Percentiles rank a stretch among this genome's conserved stretches.
phyloP scores from a whole-genome alignment of 2,329 filamentous ascomycete genomes.

The Pseudogymnoascus sp. region DNA sequence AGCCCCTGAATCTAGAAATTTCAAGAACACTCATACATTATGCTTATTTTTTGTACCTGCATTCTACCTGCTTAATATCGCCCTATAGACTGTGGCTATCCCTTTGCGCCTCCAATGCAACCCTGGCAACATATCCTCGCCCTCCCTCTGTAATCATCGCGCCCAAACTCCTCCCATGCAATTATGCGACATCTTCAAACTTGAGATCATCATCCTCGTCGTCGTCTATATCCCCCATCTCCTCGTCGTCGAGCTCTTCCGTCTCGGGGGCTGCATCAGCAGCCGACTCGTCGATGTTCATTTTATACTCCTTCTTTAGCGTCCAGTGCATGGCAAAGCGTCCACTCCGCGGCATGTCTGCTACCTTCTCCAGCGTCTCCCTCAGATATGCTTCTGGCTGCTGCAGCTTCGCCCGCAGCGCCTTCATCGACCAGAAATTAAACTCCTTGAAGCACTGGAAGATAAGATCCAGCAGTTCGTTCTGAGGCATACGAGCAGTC shows the following conservation, averaged over 20 bases:
- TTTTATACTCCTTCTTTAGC: slow-evolving; percentile 61
- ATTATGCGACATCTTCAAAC: slow-evolving; percentile 62
- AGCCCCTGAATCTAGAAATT: slow-evolving; percentile 12
- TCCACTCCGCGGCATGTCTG: slow-evolving; percentile 72
- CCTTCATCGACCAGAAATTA: slow-evolving; percentile 90
- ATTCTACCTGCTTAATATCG: background rate
- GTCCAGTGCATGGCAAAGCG: slow-evolving; percentile 81
- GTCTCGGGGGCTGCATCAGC: slow-evolving; percentile 35
- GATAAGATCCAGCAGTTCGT: slow-evolving; percentile 78
- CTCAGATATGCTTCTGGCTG: slow-evolving; percentile 94
- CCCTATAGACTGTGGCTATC: background rate
- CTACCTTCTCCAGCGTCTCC: slow-evolving; percentile 73
- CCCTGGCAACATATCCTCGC: slow-evolving; percentile 7
- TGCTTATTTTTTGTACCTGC: slow-evolving; percentile 5
- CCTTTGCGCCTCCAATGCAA: slow-evolving; percentile 5
- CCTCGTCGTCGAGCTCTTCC: slow-evolving; percentile 36
- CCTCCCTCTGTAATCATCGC: background rate
- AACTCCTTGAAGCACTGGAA: slow-evolving; percentile 77
- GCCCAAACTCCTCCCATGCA: slow-evolving; percentile 14
- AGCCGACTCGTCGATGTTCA: slow-evolving; percentile 42
- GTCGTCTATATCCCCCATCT: slow-evolving; percentile 47
- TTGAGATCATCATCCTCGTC: slow-evolving; percentile 56
- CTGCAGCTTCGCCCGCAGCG: slow-evolving; percentile 64
- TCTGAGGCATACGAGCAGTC: slow-evolving; percentile 79
- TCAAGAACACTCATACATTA: slow-evolving; percentile 9